Base-by-base conservation (phyloP, 345 rosid species). In the Gossypium anomalum region DNA sequence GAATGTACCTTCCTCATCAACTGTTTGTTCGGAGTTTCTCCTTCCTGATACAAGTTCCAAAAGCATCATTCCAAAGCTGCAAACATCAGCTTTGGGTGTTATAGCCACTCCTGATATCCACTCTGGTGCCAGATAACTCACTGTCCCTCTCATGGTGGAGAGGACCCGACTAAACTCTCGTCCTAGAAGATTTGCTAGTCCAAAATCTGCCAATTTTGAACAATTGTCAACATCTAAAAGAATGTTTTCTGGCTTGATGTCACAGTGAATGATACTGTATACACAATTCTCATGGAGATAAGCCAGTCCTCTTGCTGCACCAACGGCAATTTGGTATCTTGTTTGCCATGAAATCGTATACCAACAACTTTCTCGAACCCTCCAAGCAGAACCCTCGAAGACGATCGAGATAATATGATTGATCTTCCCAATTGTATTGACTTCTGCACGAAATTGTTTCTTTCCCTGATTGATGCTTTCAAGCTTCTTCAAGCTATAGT, bases 1-100 rank as follows among this genome's bases (percentile, higher is more conserved):
- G 82, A 87, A 90, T 13, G 59, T 79, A 4, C 80, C 77, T 47
- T 81, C 49, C 12, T 47, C 89, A 65, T 89, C 82, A 55, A 64
- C 89, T 2, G 85, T 75, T n/a, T 77, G 83, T 80, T 88, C 87
- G 0, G 84, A 78, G 86, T 92, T 93, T 71, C 97, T 89, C 80
- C 83, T 87, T 67, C 97, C 98, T 0, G 96, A 92, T 38, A 90
- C 82, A 68, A 90, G 13, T 80, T 93, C 98, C 9, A 93, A 87
- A 27, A 93, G 83, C 96, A 92, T 87, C 96, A 93, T 92, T 10
- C 98, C 98, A 12, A 85, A 92, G 81, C 97, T 92, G 73, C 87
- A 93, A 27, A 92, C 97, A 75, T 93, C 97, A 1, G 94, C 97
- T 75, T 93, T 92, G 2, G 92, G 85, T 9, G 94, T 92, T 55